phyloP scores from a whole-genome alignment of 345 rosid genomes.

The Brassica cretica region DNA sequence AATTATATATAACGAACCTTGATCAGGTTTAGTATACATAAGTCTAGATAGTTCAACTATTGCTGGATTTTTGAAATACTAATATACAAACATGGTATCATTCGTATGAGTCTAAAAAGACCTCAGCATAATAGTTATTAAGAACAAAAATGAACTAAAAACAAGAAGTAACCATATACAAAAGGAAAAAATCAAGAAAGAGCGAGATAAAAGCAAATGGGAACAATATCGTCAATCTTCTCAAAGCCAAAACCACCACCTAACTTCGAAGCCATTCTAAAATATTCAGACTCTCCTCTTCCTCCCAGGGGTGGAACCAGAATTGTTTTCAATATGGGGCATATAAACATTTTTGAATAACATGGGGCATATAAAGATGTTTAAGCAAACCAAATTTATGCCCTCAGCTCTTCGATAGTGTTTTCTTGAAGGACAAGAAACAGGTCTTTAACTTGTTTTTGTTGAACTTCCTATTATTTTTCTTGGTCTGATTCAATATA shows the following conservation, averaged over 20 bases:
- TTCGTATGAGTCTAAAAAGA: not conserved
- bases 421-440: constrained; percentile 53
- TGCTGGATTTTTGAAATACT: no score
- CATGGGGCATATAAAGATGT: no score
- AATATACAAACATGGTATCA: not conserved
- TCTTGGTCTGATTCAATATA: not conserved
- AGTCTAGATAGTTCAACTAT: no score
- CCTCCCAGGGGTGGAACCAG: no score
- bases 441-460: constrained; percentile 8
- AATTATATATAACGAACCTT: no score
- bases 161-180: not conserved
- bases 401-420: constrained; percentile 42
- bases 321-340: no score
- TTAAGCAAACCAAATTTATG: no score
- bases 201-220: constrained; percentile 14
- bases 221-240: not conserved
- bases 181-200: not conserved
- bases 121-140: not conserved
- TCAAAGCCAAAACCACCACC: constrained; percentile 38
- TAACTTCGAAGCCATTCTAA: not conserved
- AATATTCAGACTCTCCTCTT: no score
- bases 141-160: not conserved
- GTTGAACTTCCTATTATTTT: not conserved
- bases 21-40: no score
- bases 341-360: no score